A percentile compares a stretch with the other conserved stretches of the same genome.
Conservation (phyloP, 305 asterid genomes). For the Fraxinus xanthoxyloides region DNA sequence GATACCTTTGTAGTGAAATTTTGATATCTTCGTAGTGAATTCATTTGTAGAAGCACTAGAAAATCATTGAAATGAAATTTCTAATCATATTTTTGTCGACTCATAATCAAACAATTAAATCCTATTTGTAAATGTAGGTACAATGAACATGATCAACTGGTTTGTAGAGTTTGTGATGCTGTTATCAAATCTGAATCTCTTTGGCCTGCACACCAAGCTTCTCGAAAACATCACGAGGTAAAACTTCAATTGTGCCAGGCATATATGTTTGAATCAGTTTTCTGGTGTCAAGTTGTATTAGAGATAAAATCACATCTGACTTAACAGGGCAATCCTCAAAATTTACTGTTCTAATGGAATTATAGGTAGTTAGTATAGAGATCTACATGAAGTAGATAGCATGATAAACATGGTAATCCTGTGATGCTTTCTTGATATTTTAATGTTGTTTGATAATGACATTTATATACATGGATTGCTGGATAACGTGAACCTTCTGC, state of each 20-base stretch:
- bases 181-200: constrained; percentile 69
- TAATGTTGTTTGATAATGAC: neutral
- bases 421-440: constrained; percentile 15
- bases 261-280: neutral
- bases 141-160: constrained; percentile 72
- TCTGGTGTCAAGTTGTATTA: neutral
- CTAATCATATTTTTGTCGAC: constrained; percentile 8
- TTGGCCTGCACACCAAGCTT: constrained; percentile 97
- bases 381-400: constrained; percentile 2
- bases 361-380: neutral
- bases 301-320: constrained; percentile 6
- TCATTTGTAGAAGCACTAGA: neutral
- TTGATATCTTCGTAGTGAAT: neutral
- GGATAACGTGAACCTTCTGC: neutral
- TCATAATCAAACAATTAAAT: constrained; percentile 1
- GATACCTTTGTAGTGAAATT: neutral
- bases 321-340: neutral
- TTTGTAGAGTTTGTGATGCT: constrained; percentile 79
- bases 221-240: constrained; percentile 90
- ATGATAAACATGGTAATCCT: neutral
- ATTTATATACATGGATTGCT: neutral
- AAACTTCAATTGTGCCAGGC: neutral
- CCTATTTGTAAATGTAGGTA: constrained; percentile 51
- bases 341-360: neutral
- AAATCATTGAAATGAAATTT: neutral